Evolutionary conservation across 768 basidiomycete species (phyloP).

Genomic region (Phlebiopsis flavidoalba): DNA sequence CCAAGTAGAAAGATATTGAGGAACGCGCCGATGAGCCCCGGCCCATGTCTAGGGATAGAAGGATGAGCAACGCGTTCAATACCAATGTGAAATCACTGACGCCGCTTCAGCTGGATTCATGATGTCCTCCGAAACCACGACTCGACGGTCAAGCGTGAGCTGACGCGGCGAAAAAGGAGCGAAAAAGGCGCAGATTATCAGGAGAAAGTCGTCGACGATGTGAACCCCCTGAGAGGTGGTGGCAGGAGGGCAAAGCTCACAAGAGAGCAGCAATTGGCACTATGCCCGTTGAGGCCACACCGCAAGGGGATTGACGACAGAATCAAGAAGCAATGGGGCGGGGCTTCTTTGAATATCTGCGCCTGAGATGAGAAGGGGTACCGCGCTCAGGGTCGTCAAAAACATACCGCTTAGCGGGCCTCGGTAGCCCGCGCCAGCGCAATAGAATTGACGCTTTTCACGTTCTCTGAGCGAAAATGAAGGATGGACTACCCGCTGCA

Average conservation of each 20-base stretch:
- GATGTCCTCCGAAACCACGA: background rate
- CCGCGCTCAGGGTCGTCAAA: background rate
- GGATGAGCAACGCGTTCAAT: background rate
- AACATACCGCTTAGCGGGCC: background rate
- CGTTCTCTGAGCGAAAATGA: too few species aligned
- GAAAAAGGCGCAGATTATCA: background rate
- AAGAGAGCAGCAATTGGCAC: background rate
- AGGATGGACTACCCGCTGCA: too few species aligned
- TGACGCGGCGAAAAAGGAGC: background rate
- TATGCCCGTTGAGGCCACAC: background rate
- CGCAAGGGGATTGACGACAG: background rate
- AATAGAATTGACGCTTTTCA: background rate
- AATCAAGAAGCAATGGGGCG: background rate
- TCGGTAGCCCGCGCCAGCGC: background rate
- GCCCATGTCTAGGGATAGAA: slow-evolving; percentile 27
- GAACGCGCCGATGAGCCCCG: slow-evolving; percentile 30
- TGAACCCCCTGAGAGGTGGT: background rate
- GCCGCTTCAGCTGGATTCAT: slow-evolving; percentile 5
- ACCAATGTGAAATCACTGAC: background rate
- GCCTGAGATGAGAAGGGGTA: background rate
- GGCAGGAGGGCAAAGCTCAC: background rate
- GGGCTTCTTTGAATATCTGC: background rate
- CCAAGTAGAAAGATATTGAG: slow-evolving; percentile 32
- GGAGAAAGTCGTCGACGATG: background rate
- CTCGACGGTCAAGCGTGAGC: background rate